A percentile compares a stretch with the other conserved stretches of the same genome.
Evolutionary conservation across 805 yeast species (phyloP).

Genomic region (Wickerhamiella allomyrinae): DNA sequence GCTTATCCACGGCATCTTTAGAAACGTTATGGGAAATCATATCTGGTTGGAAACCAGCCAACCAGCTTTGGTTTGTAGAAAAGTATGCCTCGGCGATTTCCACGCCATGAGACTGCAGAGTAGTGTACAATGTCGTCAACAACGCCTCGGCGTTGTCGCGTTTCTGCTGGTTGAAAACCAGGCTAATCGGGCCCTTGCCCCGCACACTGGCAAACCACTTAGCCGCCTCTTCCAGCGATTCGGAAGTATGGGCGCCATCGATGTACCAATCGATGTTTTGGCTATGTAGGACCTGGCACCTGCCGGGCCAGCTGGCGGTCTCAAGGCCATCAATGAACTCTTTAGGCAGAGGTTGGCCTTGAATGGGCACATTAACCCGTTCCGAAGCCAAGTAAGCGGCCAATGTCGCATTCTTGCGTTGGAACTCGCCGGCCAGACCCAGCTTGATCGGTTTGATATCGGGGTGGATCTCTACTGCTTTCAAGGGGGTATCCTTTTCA

Average conservation of each 20-base stretch:
- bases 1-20: conserved; percentile 59
- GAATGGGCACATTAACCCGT: conserved; percentile 24
- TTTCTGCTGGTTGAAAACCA: conserved; percentile 88
- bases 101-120: conserved; percentile 21
- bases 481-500: conserved; percentile 41
- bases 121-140: conserved; percentile 29
- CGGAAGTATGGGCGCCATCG: conserved; percentile 94
- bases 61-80: conserved; percentile 87
- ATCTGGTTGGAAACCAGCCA: conserved; percentile 64
- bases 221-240: conserved; percentile 71
- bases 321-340: conserved; percentile 14
- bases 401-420: conserved; percentile 69
- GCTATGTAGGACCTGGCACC: conserved; percentile 60
- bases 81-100: conserved; percentile 36
- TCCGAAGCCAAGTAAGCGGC: conserved; percentile 59
- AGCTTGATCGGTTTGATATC: conserved; percentile 24
- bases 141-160: conserved; percentile 61
- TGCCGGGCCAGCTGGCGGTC: conserved; percentile 67
- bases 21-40: conserved; percentile 76
- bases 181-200: conserved; percentile 27
- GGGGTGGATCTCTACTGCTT: conserved; percentile 36
- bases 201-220: conserved; percentile 47
- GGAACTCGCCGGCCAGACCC: conserved; percentile 56
- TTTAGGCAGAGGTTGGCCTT: conserved; percentile 15
- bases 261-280: conserved; percentile 56